phyloP scores from a whole-genome alignment of 805 yeast genomes.

The Debaryomyces castellii region DNA sequence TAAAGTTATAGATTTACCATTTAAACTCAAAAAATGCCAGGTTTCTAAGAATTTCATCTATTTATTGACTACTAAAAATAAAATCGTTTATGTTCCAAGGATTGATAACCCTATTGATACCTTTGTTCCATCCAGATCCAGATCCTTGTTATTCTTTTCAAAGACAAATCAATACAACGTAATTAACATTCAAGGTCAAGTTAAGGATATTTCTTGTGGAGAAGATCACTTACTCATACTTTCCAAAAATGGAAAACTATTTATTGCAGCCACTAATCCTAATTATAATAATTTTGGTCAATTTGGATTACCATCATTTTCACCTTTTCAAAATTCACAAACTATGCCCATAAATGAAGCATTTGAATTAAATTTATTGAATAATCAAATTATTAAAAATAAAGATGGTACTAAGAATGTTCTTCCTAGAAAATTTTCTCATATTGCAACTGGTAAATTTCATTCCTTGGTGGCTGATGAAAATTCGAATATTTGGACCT shows the following conservation, averaged over 20 bases:
- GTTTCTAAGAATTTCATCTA: conserved; percentile 54
- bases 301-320: conserved; percentile 72
- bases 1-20: conserved; percentile 24
- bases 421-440: conserved; percentile 45
- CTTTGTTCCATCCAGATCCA: conserved; percentile 12
- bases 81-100: conserved; percentile 31
- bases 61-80: conserved; percentile 40
- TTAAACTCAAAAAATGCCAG: conserved; percentile 26
- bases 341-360: conserved; percentile 24
- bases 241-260: conserved; percentile 59
- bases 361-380: conserved; percentile 56
- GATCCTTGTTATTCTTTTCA: conserved; percentile 24
- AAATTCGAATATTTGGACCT: conserved; percentile 72
- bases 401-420: conserved; percentile 19
- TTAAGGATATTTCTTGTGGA: conserved; percentile 58
- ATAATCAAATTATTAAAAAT: conserved; percentile 38
- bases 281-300: conserved; percentile 59
- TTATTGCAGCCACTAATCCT: conserved; percentile 58
- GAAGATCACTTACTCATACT: conserved; percentile 65
- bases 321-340: conserved; percentile 55
- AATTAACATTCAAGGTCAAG: conserved; percentile 26
- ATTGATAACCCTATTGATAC: conserved; percentile 11
- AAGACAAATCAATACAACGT: conserved; percentile 6
- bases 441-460: conserved; percentile 70
- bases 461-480: conserved; percentile 73